phyloP scores from a whole-genome alignment of 2,329 filamentous ascomycete genomes.

The Ophiostoma perfectum region DNA sequence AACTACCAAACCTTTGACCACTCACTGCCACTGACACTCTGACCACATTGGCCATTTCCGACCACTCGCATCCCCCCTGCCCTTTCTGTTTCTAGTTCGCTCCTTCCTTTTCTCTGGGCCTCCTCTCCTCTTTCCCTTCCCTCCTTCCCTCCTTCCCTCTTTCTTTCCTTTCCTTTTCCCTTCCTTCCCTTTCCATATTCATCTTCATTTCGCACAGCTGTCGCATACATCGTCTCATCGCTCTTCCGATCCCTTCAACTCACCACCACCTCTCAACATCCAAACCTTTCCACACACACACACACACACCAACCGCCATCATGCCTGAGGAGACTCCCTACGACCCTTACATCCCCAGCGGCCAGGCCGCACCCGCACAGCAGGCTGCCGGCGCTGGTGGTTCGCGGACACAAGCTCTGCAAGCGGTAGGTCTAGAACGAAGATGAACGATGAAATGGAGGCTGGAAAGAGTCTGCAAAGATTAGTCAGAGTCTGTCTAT shows the following conservation, averaged over 20 bases:
- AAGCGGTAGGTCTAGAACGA: conserved; percentile 64
- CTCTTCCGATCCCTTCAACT: conserved; percentile 5
- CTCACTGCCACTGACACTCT: not conserved
- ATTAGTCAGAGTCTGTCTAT: not conserved
- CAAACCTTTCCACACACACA: not conserved
- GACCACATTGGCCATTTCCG: conserved; percentile 7
- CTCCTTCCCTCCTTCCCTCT: not conserved
- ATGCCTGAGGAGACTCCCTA: conserved; percentile 64
- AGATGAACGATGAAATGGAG: not conserved
- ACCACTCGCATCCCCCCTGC: conserved; percentile 9
- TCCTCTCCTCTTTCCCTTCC: conserved; percentile 11
- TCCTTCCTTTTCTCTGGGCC: conserved; percentile 14
- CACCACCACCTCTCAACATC: not conserved
- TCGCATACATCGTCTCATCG: not conserved
- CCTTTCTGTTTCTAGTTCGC: conserved; percentile 10
- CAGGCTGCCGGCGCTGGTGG: conserved; percentile 41
- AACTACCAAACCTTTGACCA: not conserved
- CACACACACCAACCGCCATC: conserved; percentile 28
- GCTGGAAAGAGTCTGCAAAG: not conserved
- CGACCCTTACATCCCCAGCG: conserved; percentile 81
- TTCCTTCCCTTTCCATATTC: not conserved
- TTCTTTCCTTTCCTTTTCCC: conserved; percentile 6
- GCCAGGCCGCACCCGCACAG: conserved; percentile 45
- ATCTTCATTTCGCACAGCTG: not conserved
- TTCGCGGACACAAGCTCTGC: conserved; percentile 59